Evolutionary conservation across 257 asterid species (phyloP), one percentile per base, ranked within the genome.

Genomic region (Mentha longifolia): DNA sequence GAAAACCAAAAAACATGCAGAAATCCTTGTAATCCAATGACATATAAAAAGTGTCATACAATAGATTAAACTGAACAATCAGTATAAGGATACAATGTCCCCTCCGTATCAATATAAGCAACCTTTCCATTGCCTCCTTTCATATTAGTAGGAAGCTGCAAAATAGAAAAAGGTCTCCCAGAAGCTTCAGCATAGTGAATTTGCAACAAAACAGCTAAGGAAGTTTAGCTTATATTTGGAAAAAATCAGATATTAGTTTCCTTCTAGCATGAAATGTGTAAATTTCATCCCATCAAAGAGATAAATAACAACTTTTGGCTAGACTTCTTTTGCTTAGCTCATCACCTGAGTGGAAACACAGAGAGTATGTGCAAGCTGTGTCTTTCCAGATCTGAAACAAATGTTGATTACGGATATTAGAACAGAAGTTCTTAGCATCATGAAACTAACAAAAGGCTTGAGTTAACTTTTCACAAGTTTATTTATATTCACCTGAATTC

Each of bases 71-170:
- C 43, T 41, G 61, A 79, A 49, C 17, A 61, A 58, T 61, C 33
- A 61, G 66, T 49, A 19, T 14, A 79, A 88, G 95, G 96, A 89
- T 94, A 94, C 98, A 94, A 94, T 42, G 98, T 94, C 55, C 98
- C 98, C 82, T 94, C 97, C 7, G 99, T 92, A 79, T 92, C 96
- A 54, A 95, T 88, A 76, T 89, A 95, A 78, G 97, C 98, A 84
- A 95, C 99, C 80, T 95, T 95, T 68, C 99, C 99, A 70, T 95
- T 95, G 73, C 99, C 99, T 57, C 99, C 99, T 76, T 78, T 91
- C 98, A 95, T 84, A 67, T 75, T 89, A 67, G 84, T 82, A 42
- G 99, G 99, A 72, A 95, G 98, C 99, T 95, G 94, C 76, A 87
- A 65, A 60, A 69, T 12, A 22, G 50, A 56, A 70, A 42, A 61